Conservation (phyloP, 1,139 yeast genomes). For the Saccharomyces hybrid region DNA sequence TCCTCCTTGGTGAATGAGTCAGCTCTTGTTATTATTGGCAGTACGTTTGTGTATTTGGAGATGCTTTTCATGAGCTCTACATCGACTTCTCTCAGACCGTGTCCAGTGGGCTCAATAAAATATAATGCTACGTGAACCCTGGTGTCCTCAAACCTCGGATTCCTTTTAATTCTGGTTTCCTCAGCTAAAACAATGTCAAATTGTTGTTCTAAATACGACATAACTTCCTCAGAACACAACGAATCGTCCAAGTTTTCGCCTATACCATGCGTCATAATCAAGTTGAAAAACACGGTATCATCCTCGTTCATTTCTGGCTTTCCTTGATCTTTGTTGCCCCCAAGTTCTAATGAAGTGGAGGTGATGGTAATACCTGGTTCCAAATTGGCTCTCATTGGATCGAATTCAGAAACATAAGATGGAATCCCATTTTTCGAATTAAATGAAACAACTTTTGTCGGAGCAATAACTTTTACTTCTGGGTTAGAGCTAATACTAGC, state of each 20-base stretch:
- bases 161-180: constrained; percentile 69
- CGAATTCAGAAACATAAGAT: constrained; percentile 28
- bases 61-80: constrained; percentile 58
- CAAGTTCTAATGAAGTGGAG: constrained; percentile 51
- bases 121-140: constrained; percentile 67
- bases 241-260: constrained; percentile 65
- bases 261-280: constrained; percentile 74
- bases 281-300: constrained; percentile 52
- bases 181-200: constrained; percentile 73
- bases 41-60: constrained; percentile 61
- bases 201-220: constrained; percentile 73
- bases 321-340: constrained; percentile 31
- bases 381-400: constrained; percentile 37
- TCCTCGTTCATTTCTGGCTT: constrained; percentile 37
- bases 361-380: constrained; percentile 57
- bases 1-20: constrained; percentile 61
- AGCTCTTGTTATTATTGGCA: constrained; percentile 63
- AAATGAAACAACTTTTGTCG: constrained; percentile 33
- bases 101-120: constrained; percentile 69
- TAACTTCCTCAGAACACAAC: constrained; percentile 58
- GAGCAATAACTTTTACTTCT: constrained; percentile 16
- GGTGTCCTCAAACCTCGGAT: constrained; percentile 71
- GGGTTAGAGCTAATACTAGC: constrained; percentile 12
- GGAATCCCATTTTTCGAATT: constrained; percentile 31
- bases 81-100: constrained; percentile 67